Conservation (phyloP, 2,329 filamentous ascomycete species). For the Epichloe sp. region DNA sequence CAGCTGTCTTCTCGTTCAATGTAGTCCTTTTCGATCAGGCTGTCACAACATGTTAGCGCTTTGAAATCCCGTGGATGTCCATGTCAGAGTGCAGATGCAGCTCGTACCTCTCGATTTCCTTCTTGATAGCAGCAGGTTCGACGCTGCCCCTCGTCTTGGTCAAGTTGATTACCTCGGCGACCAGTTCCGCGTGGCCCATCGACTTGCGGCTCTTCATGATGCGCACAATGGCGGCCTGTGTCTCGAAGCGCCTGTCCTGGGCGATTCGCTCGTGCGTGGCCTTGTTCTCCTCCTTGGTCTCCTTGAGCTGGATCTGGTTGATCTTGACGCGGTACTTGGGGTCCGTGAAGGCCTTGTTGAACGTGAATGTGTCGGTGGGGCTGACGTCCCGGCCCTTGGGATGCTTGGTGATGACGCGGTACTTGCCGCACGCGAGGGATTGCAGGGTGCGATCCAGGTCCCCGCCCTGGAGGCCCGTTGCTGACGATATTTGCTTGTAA, state of each 20-base stretch:
- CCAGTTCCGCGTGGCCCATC: conserved; percentile 75
- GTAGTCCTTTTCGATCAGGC: conserved; percentile 87
- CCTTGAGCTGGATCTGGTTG: conserved; percentile 95
- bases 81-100: conserved; percentile 27
- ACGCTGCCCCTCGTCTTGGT: conserved; percentile 84
- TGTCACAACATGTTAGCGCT: conserved; percentile 18
- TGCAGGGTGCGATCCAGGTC: conserved; percentile 87
- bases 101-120: conserved; percentile 78
- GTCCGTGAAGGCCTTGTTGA: conserved; percentile 67
- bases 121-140: conserved; percentile 81
- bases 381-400: conserved; percentile 75
- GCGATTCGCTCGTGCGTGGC: conserved; percentile 83
- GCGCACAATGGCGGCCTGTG: conserved; percentile 88
- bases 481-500: conserved; percentile 62
- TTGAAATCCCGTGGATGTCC: too few species aligned
- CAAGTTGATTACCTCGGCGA: conserved; percentile 83
- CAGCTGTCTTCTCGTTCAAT: conserved; percentile 64
- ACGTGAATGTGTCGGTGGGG: conserved; percentile 66
- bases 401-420: conserved; percentile 70
- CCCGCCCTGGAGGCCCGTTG: conserved; percentile 59
- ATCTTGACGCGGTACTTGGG: conserved; percentile 89
- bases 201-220: conserved; percentile 93
- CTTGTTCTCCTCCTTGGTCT: conserved; percentile 90
- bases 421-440: conserved; percentile 83
- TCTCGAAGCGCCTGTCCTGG: conserved; percentile 87